A percentile compares a stretch with the other conserved stretches of the same genome.
Conservation (phyloP, 2,329 filamentous ascomycete genomes). For the Pseudopithomyces maydicus region DNA sequence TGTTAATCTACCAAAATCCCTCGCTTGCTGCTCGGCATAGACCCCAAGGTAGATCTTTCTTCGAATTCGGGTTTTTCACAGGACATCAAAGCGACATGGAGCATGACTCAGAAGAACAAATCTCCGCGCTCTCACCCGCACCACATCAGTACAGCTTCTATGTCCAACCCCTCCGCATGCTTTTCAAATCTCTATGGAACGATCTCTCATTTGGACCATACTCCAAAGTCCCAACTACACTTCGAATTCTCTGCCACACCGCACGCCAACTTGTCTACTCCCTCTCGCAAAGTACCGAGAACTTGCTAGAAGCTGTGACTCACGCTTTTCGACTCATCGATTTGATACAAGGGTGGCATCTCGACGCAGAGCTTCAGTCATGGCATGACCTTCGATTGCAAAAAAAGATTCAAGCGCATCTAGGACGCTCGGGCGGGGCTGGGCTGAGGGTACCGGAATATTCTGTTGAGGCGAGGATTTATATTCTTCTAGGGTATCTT, state of each 20-base stretch:
- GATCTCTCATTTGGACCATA: background rate
- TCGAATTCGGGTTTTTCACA: too few species aligned
- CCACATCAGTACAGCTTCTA: background rate
- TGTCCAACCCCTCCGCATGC: background rate
- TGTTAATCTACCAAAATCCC: too few species aligned
- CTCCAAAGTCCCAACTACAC: background rate
- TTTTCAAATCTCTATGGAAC: background rate
- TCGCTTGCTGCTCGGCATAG: too few species aligned
- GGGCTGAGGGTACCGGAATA: background rate
- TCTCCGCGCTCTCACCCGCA: background rate
- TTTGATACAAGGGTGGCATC: background rate
- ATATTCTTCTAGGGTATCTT: background rate
- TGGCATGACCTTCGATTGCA: constrained; percentile 1
- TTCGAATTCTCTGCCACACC: background rate
- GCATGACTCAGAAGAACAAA: background rate
- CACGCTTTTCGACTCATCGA: background rate
- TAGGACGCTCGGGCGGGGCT: background rate
- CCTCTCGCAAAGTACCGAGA: background rate
- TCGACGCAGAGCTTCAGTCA: background rate
- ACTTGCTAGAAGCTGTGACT: background rate
- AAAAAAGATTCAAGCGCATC: background rate
- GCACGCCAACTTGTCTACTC: background rate
- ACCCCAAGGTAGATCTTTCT: too few species aligned
- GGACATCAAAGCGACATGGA: background rate
- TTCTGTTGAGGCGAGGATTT: background rate